Percentiles rank a stretch among this genome's conserved stretches.
Evolutionary conservation across 2,329 filamentous ascomycete genomes (phyloP).

Genomic region (Neonectria hederae): DNA sequence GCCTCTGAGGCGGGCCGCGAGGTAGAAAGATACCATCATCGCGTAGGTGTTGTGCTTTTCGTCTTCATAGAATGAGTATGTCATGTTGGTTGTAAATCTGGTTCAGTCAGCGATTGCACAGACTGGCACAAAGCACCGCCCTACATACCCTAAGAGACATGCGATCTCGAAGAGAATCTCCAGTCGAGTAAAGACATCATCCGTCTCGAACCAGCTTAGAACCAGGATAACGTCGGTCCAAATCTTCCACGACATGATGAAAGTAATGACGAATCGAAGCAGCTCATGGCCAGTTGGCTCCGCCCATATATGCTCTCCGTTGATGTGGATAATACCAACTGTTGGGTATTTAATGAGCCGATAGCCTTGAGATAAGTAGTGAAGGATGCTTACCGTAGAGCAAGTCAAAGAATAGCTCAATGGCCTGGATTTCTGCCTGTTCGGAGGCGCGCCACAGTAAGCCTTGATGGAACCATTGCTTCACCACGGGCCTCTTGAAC

Average conservation of each 20-base stretch:
- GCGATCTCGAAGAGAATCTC: constrained; percentile 69
- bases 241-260: constrained; percentile 71
- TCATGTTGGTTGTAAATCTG: constrained; percentile 70
- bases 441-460: constrained; percentile 69
- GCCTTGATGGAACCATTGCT: constrained; percentile 73
- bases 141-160: constrained; percentile 63
- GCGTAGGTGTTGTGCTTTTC: constrained; percentile 60
- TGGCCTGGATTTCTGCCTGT: constrained; percentile 68
- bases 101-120: not conserved
- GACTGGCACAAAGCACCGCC: not conserved
- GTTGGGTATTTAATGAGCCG: not conserved
- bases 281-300: constrained; percentile 63
- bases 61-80: constrained; percentile 60
- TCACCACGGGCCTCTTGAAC: constrained; percentile 67
- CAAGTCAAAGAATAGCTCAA: constrained; percentile 72
- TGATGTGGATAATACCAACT: constrained; percentile 71
- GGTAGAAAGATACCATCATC: constrained; percentile 68
- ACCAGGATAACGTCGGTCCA: constrained; percentile 68
- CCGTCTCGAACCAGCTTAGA: constrained; percentile 70
- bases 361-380: not conserved
- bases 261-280: constrained; percentile 68
- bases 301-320: constrained; percentile 69
- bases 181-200: constrained; percentile 67
- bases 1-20: constrained; percentile 65
- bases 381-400: constrained; percentile 56